Evolutionary conservation across 306 rosid genomes (phyloP).

Genomic region (Begonia masoniana): DNA sequence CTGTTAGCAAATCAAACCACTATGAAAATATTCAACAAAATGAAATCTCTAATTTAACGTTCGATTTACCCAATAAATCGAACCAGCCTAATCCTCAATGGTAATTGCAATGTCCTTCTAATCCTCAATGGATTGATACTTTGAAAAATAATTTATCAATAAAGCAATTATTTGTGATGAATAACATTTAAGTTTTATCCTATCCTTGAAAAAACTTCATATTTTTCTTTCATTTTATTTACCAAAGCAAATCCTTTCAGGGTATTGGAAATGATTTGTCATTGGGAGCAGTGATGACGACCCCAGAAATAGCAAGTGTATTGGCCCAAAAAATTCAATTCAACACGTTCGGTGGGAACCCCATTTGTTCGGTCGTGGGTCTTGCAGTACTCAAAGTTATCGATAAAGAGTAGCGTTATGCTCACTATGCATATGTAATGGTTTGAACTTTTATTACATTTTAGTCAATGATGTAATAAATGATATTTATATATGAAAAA

Average conservation of each 20-base stretch:
- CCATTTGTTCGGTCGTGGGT: conserved; percentile 88
- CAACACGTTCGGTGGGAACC: conserved; percentile 86
- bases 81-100: conserved; percentile 22
- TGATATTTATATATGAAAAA: no score
- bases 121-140: no score
- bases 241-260: conserved; percentile 24
- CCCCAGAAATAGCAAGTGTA: conserved; percentile 81
- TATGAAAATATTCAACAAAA: no score
- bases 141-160: no score
- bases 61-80: no score
- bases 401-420: conserved; percentile 77
- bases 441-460: no score
- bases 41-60: no score
- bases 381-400: conserved; percentile 73
- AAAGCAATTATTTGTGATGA: no score
- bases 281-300: conserved; percentile 82
- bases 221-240: background rate
- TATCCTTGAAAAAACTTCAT: no score
- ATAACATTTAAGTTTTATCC: no score
- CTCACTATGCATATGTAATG: conserved; percentile 66
- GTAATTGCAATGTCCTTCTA: conserved; percentile 10
- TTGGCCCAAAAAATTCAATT: conserved; percentile 62
- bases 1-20: no score
- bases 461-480: no score
- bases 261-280: conserved; percentile 93